These are phyloP conservation scores for Claviceps digitariae DNA, from an alignment of 2,329 filamentous ascomycete genomes.

Conservation along the genomic window DNA sequence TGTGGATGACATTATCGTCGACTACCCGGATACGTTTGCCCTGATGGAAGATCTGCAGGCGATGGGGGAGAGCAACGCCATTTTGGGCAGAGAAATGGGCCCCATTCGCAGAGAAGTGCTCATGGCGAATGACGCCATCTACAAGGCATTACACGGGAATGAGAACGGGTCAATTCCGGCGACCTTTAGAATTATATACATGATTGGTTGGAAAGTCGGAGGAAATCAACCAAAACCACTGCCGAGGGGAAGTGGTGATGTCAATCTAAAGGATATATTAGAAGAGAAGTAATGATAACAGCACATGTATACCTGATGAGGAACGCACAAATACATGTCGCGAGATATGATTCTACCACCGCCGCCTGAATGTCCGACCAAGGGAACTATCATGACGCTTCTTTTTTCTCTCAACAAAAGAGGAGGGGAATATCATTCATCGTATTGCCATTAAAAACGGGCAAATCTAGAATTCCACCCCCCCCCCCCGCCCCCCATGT, in stretches of 20 bases:
- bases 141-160: slow-evolving; percentile 75
- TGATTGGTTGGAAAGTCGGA: slow-evolving; percentile 96
- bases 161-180: slow-evolving; percentile 66
- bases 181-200: slow-evolving; percentile 90
- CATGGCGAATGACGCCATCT: slow-evolving; percentile 78
- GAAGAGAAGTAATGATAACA: slow-evolving; percentile 27
- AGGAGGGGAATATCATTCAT: background rate
- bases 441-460: background rate
- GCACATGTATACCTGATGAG: background rate
- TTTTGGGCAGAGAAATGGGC: slow-evolving; percentile 71
- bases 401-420: background rate
- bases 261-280: slow-evolving; percentile 76
- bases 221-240: slow-evolving; percentile 67
- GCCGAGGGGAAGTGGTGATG: slow-evolving; percentile 67
- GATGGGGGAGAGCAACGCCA: slow-evolving; percentile 91
- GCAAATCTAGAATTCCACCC: too few relatives aligned
- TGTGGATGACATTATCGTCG: slow-evolving; percentile 91
- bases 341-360: background rate
- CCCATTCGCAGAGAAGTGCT: slow-evolving; percentile 69
- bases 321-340: background rate
- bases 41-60: slow-evolving; percentile 89
- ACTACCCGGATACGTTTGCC: slow-evolving; percentile 80
- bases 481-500: too few relatives aligned
- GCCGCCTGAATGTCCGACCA: background rate
- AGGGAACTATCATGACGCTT: background rate